Evolutionary conservation across 257 asterid genomes (phyloP).

Genomic region (Asclepias syriaca): DNA sequence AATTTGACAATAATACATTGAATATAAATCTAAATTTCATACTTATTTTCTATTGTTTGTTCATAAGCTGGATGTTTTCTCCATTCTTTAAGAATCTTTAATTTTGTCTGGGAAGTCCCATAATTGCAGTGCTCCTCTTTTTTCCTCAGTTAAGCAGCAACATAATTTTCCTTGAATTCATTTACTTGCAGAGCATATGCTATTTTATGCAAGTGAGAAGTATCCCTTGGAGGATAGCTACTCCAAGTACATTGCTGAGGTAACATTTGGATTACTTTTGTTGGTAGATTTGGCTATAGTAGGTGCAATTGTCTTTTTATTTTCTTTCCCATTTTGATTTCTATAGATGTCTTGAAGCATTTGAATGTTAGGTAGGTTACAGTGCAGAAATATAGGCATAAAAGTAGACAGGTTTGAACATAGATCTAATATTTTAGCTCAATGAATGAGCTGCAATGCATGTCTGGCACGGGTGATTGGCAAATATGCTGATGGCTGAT

Average conservation of each 20-base stretch:
- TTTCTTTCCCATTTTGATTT: not conserved
- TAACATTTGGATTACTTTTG: conserved; percentile 21
- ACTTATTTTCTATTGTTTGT: not conserved
- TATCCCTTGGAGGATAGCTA: conserved; percentile 94
- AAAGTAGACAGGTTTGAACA: not conserved
- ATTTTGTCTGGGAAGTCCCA: not conserved
- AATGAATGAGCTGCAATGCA: not conserved
- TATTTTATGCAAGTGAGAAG: conserved; percentile 95
- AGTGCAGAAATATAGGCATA: not conserved
- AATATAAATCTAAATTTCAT: not conserved
- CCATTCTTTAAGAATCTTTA: too few species aligned
- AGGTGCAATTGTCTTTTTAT: not conserved
- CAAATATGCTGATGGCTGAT: not conserved
- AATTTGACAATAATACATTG: not conserved
- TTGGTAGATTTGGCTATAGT: conserved; percentile 3
- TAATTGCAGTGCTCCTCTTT: not conserved
- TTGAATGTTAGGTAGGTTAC: not conserved
- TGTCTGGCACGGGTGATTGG: not conserved
- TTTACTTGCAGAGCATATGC: conserved; percentile 79
- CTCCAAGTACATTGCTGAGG: conserved; percentile 87
- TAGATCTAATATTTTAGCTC: not conserved
- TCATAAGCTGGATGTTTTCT: not conserved
- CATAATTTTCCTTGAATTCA: conserved; percentile 10
- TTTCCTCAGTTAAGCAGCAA: not conserved
- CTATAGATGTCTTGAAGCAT: not conserved